These are phyloP conservation scores for Discostella stelligeroides DNA, from an alignment of 108 stramenopile species.

Conservation along the genomic window DNA sequence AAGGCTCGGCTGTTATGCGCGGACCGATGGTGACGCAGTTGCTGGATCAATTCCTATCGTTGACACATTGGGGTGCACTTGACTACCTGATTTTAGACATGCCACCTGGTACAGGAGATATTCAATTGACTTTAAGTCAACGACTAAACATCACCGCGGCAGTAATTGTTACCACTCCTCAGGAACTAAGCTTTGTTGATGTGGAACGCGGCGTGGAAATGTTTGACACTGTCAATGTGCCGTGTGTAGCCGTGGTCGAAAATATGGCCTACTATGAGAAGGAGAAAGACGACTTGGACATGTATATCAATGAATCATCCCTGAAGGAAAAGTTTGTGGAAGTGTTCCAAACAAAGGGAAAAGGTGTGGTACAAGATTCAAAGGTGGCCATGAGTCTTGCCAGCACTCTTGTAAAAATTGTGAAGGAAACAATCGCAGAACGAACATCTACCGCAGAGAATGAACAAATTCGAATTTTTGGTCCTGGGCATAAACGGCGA, in stretches of 20 bases:
- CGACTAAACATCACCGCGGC: slow-evolving; percentile 90
- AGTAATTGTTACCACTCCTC: slow-evolving; percentile 98
- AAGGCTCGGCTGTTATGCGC: slow-evolving; percentile 85
- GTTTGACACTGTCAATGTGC: slow-evolving; percentile 95
- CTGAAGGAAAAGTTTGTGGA: slow-evolving; percentile 47
- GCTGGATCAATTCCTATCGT: slow-evolving; percentile 89
- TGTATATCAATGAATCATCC: slow-evolving; percentile 39
- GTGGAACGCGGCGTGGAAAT: slow-evolving; percentile 96
- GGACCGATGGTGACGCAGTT: slow-evolving; percentile 92
- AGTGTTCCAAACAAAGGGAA: slow-evolving; percentile 42
- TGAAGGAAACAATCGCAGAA: slow-evolving; percentile 38
- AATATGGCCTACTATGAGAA: slow-evolving; percentile 95
- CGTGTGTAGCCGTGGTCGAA: slow-evolving; percentile 95
- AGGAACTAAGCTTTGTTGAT: slow-evolving; percentile 94
- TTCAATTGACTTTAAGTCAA: slow-evolving; percentile 95
- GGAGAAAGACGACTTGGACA: slow-evolving; percentile 23
- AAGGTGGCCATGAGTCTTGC: slow-evolving; percentile 32
- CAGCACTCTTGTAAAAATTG: slow-evolving; percentile 53
- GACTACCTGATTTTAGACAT: slow-evolving; percentile 98
- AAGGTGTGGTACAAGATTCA: slow-evolving; percentile 22
- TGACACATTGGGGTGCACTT: slow-evolving; percentile 95
- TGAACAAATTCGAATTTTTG: slow-evolving; percentile 76
- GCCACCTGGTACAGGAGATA: slow-evolving; percentile 99
- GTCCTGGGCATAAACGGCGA: slow-evolving; percentile 70
- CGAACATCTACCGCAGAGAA: slow-evolving; percentile 10